Percentiles rank a stretch among this genome's conserved stretches.
These are phyloP conservation scores for Clarireedia hainanense DNA, from an alignment of 2,329 filamentous ascomycete species.

Conservation along the genomic window DNA sequence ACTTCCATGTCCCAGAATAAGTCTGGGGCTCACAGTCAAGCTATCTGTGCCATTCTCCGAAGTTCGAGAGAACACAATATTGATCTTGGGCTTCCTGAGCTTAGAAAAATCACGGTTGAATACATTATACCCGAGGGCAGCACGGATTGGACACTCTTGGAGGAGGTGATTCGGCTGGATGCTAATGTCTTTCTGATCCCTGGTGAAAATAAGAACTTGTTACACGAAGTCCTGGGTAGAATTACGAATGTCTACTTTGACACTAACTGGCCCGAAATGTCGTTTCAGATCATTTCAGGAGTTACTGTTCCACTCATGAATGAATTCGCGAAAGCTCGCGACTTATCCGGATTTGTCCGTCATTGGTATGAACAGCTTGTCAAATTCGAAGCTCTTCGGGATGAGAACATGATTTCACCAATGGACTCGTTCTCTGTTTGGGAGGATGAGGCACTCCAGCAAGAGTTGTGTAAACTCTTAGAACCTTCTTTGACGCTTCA, in stretches of 20 bases:
- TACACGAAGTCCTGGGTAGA: slow-evolving; percentile 27
- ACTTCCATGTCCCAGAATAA: slow-evolving; percentile 18
- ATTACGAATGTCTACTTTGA: slow-evolving; percentile 24
- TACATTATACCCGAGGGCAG: slow-evolving; percentile 20
- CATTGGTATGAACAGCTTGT: slow-evolving; percentile 31
- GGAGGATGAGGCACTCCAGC: slow-evolving; percentile 26
- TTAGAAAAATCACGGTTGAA: slow-evolving; percentile 29
- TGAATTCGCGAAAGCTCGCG: slow-evolving; percentile 34
- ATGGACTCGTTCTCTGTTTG: slow-evolving; percentile 22
- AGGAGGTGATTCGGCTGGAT: slow-evolving; percentile 37
- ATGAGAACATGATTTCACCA: slow-evolving; percentile 5
- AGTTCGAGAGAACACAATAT: slow-evolving; percentile 30
- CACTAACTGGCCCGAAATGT: slow-evolving; percentile 15
- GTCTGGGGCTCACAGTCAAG: slow-evolving; percentile 18
- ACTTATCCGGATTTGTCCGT: slow-evolving; percentile 33
- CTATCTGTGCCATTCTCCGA: slow-evolving; percentile 28
- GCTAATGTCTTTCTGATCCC: slow-evolving; percentile 36
- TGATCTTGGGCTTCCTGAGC: slow-evolving; percentile 27
- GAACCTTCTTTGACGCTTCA: slow-evolving; percentile 32
- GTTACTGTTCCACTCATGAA: slow-evolving; percentile 34
- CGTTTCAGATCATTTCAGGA: slow-evolving; percentile 26
- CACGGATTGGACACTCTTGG: slow-evolving; percentile 35
- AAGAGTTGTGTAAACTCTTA: slow-evolving; percentile 25
- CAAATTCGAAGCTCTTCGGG: slow-evolving; percentile 22
- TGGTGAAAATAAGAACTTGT: slow-evolving; percentile 25